These are phyloP conservation scores for Coemansia umbellata DNA, from an alignment of 192 early-diverging fungal genomes.

Conservation along the genomic window DNA sequence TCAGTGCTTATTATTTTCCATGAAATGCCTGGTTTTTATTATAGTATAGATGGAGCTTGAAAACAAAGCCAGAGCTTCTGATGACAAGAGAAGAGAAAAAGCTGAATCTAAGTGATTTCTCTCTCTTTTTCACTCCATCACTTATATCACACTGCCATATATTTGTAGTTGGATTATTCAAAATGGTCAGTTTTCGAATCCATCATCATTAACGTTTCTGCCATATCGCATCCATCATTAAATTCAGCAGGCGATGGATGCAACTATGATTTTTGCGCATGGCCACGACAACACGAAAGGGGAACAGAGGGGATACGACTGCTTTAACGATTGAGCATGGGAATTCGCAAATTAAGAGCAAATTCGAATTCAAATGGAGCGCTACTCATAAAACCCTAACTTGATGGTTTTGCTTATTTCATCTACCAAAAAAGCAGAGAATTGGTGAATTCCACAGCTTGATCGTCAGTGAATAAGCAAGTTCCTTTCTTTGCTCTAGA, in stretches of 20 bases:
- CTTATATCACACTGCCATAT: background rate
- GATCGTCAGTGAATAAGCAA: too few relatives aligned
- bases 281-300: background rate
- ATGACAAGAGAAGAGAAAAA: background rate
- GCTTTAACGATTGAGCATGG: too few relatives aligned
- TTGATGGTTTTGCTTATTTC: too few relatives aligned
- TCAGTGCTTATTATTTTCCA: too few relatives aligned
- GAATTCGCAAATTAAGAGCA: too few relatives aligned
- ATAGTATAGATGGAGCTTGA: too few relatives aligned
- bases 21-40: too few relatives aligned
- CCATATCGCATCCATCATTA: conserved; percentile 24
- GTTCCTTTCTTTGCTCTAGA: too few relatives aligned
- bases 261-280: conserved; percentile 3
- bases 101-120: background rate
- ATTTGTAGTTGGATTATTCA: conserved; percentile 24
- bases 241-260: conserved; percentile 8
- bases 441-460: too few relatives aligned
- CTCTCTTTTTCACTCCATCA: conserved; percentile 30
- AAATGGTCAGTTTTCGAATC: conserved; percentile 48
- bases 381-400: too few relatives aligned
- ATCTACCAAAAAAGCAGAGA: too few relatives aligned
- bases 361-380: too few relatives aligned
- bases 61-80: background rate
- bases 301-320: background rate
- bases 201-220: conserved; percentile 2